Evolutionary conservation across 1,139 yeast species (phyloP).

Genomic region (Sugiyamaella japonica): DNA sequence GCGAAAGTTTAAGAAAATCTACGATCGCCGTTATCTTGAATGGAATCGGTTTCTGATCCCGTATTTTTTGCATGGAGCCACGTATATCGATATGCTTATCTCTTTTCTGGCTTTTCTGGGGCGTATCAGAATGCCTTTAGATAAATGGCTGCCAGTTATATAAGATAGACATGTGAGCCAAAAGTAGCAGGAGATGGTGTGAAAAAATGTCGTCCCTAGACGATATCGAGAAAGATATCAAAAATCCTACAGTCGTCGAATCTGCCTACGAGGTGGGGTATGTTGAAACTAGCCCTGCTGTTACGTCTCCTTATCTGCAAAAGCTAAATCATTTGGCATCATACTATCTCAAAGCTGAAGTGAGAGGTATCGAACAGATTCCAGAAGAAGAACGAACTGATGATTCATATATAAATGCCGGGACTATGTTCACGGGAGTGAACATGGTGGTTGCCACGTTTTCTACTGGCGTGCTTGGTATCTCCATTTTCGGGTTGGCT

Average conservation of each 20-base stretch:
- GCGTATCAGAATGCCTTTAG: not conserved
- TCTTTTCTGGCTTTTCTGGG: not conserved
- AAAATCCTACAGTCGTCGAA: constrained; percentile 8
- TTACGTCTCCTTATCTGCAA: not conserved
- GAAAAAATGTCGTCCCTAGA: constrained; percentile 7
- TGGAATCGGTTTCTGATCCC: not conserved
- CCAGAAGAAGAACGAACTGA: constrained; percentile 69
- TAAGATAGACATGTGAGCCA: too few relatives aligned
- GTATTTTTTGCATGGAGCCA: not conserved
- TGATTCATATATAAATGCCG: constrained; percentile 63
- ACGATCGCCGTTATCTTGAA: not conserved
- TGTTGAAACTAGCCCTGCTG: not conserved
- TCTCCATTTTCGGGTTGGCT: constrained; percentile 49
- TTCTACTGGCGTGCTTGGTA: constrained; percentile 79
- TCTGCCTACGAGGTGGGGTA: not conserved
- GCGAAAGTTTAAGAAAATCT: not conserved
- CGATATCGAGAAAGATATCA: constrained; percentile 9
- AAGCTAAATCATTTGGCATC: constrained; percentile 7
- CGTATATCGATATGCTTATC: not conserved
- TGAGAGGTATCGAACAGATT: constrained; percentile 66
- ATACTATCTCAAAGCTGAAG: constrained; percentile 45
- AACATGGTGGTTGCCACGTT: constrained; percentile 85
- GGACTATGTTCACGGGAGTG: constrained; percentile 91
- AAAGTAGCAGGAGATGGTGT: too few relatives aligned
- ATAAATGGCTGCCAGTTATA: not conserved